Percentiles rank a stretch among this genome's conserved stretches.
Evolutionary conservation across 352 stramenopile genomes (phyloP).

Genomic region (Salisapilia sapeloensis): DNA sequence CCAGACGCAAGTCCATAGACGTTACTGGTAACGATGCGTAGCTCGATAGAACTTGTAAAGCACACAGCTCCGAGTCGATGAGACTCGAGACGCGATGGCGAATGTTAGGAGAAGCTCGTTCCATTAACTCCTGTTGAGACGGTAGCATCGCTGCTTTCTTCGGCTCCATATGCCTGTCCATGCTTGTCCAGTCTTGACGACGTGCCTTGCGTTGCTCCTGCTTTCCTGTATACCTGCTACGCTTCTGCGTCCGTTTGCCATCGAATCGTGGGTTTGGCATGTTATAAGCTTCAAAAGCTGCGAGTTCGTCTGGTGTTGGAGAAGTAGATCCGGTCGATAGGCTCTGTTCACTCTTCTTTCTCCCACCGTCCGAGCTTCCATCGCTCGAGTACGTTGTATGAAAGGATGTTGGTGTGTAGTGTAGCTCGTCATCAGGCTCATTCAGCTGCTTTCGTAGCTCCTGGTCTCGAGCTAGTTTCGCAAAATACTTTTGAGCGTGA

Average conservation of each 20-base stretch:
- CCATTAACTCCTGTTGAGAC: slow-evolving; percentile 61
- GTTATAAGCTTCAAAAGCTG: no score
- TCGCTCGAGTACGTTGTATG: background rate
- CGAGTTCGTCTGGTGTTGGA: no score
- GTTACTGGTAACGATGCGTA: slow-evolving; percentile 30
- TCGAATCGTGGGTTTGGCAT: no score
- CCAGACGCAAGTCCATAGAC: no score
- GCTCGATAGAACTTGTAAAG: slow-evolving; percentile 65
- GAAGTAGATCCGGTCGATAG: background rate
- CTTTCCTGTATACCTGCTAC: background rate
- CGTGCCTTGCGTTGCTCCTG: background rate
- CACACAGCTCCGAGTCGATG: slow-evolving; percentile 62
- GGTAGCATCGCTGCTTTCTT: slow-evolving; percentile 16
- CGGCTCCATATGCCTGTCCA: no score
- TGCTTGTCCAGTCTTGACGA: no score
- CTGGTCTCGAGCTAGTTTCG: slow-evolving; percentile 66
- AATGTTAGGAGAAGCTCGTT: slow-evolving; percentile 49
- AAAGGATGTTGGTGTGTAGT: background rate
- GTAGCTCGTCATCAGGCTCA: background rate
- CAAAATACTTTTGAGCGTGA: slow-evolving; percentile 80
- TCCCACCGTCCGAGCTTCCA: background rate
- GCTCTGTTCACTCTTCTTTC: background rate
- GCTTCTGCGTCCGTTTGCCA: background rate
- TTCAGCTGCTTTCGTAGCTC: slow-evolving; percentile 25
- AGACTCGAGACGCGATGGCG: slow-evolving; percentile 49